Evolutionary conservation across 1,139 yeast species (phyloP).

Genomic region (Candida sp.): DNA sequence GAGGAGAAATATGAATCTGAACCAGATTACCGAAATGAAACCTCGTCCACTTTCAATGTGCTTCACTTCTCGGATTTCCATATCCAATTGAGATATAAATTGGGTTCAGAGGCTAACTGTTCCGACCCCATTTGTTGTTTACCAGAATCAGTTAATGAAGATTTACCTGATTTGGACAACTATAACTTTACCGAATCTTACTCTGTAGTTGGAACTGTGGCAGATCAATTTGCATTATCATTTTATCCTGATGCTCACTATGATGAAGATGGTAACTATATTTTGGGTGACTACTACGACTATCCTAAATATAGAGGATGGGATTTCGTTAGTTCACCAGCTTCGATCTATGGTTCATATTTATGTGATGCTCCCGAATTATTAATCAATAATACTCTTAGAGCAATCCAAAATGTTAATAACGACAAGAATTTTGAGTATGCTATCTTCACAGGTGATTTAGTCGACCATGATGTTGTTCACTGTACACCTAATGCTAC

Average conservation of each 20-base stretch:
- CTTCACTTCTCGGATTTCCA: constrained; percentile 27
- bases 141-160: constrained; percentile 27
- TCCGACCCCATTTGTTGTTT: constrained; percentile 25
- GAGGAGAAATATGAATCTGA: constrained; percentile 27
- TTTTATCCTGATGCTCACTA: constrained; percentile 34
- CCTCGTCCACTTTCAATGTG: constrained; percentile 20
- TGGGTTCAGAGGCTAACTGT: constrained; percentile 27
- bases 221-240: constrained; percentile 14
- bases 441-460: constrained; percentile 29
- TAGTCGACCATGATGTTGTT: constrained; percentile 26
- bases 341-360: constrained; percentile 29
- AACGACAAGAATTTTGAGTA: constrained; percentile 25
- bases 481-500: constrained; percentile 47
- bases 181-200: constrained; percentile 33
- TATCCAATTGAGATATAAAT: constrained; percentile 20
- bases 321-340: constrained; percentile 32
- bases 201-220: constrained; percentile 13
- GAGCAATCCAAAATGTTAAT: constrained; percentile 18
- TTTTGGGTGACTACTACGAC: constrained; percentile 39
- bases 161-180: constrained; percentile 17
- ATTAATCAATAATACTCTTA: constrained; percentile 25
- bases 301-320: constrained; percentile 35
- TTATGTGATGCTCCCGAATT: constrained; percentile 26
- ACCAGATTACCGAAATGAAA: constrained; percentile 20
- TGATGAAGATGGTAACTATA: constrained; percentile 28